phyloP scores from a whole-genome alignment of 2,329 filamentous ascomycete species.

The Alternaria incomplexa region DNA sequence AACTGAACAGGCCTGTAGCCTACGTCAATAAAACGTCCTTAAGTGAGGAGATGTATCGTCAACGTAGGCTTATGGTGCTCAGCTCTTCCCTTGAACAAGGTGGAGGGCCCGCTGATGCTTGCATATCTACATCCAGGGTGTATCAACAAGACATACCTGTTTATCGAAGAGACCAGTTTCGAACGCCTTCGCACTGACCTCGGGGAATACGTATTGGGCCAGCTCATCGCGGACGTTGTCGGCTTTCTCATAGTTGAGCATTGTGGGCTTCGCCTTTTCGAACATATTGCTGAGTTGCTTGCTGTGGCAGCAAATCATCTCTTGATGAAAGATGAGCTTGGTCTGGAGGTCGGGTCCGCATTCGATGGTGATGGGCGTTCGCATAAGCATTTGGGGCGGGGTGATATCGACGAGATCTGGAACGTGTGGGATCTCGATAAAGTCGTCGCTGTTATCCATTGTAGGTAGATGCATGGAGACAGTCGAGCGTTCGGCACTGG shows the following conservation, averaged over 20 bases:
- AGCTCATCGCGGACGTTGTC: no score
- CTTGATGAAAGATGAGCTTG: constrained; percentile 14
- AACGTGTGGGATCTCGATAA: background rate
- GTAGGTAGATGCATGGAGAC: background rate
- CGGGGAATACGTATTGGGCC: background rate
- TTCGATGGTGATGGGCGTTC: constrained; percentile 18
- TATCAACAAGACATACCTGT: constrained; percentile 1
- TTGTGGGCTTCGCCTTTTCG: constrained; percentile 1
- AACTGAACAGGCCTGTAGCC: background rate
- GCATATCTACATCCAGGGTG: background rate
- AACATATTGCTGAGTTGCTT: background rate
- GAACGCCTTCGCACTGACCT: background rate
- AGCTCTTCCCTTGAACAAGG: background rate
- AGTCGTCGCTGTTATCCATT: background rate
- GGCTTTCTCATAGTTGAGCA: no score
- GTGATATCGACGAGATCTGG: background rate
- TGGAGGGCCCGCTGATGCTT: fast-evolving
- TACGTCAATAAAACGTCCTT: no score
- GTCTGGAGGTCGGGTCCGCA: constrained; percentile 13
- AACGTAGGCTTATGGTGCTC: no score
- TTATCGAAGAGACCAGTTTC: background rate
- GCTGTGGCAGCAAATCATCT: constrained; percentile 21
- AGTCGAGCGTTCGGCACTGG: background rate
- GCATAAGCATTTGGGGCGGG: constrained; percentile 2
- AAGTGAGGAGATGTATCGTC: no score